A percentile compares a stretch with the other conserved stretches of the same genome.
Evolutionary conservation across 805 yeast species (phyloP).

Genomic region (Starmerella sp.): DNA sequence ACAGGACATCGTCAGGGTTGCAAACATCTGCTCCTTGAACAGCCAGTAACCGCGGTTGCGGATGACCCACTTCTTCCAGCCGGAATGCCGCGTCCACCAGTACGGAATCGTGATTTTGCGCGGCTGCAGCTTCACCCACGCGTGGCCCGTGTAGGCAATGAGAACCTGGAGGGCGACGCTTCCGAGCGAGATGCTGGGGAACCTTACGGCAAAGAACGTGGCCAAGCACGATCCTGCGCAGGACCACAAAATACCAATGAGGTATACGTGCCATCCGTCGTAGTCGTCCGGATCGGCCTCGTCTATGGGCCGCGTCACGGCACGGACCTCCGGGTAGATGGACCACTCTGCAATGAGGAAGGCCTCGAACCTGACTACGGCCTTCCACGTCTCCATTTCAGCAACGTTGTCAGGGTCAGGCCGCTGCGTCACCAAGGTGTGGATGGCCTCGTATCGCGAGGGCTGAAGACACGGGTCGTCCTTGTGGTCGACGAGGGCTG

Average conservation of each 20-base stretch:
- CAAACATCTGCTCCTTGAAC: slow-evolving; percentile 36
- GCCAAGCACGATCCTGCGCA: slow-evolving; percentile 34
- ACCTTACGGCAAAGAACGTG: slow-evolving; percentile 41
- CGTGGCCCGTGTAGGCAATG: slow-evolving; percentile 47
- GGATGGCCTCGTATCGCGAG: slow-evolving; percentile 31
- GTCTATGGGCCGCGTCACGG: slow-evolving; percentile 43
- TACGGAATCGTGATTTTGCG: slow-evolving; percentile 1
- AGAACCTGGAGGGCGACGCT: slow-evolving; percentile 47
- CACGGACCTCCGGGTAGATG: slow-evolving; percentile 52
- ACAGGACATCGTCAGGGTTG: slow-evolving; percentile 32
- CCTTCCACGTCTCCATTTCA: slow-evolving; percentile 21
- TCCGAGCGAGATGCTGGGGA: slow-evolving; percentile 42
- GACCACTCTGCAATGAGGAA: slow-evolving; percentile 36
- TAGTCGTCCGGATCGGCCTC: slow-evolving; percentile 27
- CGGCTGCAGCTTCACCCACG: slow-evolving; percentile 28
- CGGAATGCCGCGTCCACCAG: not conserved
- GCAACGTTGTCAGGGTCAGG: slow-evolving; percentile 9
- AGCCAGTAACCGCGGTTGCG: not conserved
- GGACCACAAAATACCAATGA: slow-evolving; percentile 40
- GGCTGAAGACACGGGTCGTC: slow-evolving; percentile 40
- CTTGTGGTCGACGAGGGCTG: slow-evolving; percentile 34
- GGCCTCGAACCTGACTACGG: slow-evolving; percentile 31
- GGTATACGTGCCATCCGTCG: slow-evolving; percentile 43
- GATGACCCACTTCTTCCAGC: not conserved
- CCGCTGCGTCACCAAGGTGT: slow-evolving; percentile 18